Conservation (phyloP, 2,329 filamentous ascomycete species). For the Pseudopyrenochaeta lycopersici region DNA sequence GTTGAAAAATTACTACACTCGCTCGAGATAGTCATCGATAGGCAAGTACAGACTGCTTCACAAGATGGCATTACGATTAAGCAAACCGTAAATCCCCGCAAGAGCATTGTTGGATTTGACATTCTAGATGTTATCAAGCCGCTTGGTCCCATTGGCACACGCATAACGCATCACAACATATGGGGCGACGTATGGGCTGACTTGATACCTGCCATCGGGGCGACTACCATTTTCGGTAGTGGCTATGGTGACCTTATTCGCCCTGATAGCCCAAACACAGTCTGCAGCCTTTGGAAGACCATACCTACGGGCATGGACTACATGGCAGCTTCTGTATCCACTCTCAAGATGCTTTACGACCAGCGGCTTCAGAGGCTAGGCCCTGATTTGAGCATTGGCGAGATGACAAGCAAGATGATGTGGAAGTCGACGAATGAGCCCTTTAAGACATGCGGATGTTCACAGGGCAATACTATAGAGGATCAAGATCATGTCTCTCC, state of each 20-base stretch:
- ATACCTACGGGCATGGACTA: background rate
- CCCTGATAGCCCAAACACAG: background rate
- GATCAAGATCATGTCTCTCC: conserved; percentile 1
- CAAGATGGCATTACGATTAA: background rate
- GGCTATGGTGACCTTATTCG: conserved; percentile 6
- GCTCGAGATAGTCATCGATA: conserved; percentile 3
- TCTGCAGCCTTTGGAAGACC: background rate
- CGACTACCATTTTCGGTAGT: conserved; percentile 1
- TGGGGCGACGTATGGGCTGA: conserved; percentile 4
- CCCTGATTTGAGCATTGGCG: background rate
- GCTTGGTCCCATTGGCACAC: background rate
- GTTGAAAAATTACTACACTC: conserved; percentile 1
- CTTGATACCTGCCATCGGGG: conserved; percentile 1
- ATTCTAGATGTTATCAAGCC: conserved; percentile 5
- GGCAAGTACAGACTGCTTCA: background rate
- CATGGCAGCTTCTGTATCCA: background rate
- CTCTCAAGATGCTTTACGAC: conserved; percentile 5
- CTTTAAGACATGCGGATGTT: background rate
- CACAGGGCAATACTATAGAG: background rate
- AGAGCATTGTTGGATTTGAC: conserved; percentile 1
- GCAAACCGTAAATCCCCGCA: conserved; percentile 1
- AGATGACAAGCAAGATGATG: background rate
- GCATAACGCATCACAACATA: background rate
- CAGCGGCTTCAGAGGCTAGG: background rate
- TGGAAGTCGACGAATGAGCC: conserved; percentile 1